Evolutionary conservation across 441 rosid species (phyloP).

Genomic region (Populus tomentosa): DNA sequence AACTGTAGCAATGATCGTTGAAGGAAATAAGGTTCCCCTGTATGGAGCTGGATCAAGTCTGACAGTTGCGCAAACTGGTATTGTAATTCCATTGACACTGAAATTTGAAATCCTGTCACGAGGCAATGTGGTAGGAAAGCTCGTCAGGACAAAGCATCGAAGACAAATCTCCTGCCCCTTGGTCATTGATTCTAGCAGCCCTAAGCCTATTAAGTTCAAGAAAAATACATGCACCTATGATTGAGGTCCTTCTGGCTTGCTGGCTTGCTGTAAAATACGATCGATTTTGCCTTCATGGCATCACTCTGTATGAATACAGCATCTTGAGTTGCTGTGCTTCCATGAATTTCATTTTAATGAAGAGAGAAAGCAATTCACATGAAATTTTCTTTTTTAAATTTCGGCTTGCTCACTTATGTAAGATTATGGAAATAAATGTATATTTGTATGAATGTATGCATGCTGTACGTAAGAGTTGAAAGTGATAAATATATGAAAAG

Average conservation of each 20-base stretch:
- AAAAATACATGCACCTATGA: slow-evolving; percentile 48
- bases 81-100: slow-evolving; percentile 51
- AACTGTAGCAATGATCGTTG: slow-evolving; percentile 45
- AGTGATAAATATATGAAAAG: background rate
- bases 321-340: background rate
- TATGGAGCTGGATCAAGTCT: slow-evolving; percentile 86
- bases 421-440: background rate
- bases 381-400: background rate
- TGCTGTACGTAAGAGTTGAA: background rate
- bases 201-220: slow-evolving; percentile 54
- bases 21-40: slow-evolving; percentile 72
- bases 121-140: slow-evolving; percentile 83
- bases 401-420: background rate
- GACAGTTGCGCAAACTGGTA: slow-evolving; percentile 40
- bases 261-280: background rate
- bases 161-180: slow-evolving; percentile 50
- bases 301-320: background rate
- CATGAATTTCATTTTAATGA: background rate
- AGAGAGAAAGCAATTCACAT: background rate
- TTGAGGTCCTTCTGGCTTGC: slow-evolving; percentile 9
- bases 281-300: background rate
- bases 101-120: slow-evolving; percentile 62
- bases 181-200: slow-evolving; percentile 46
- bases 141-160: slow-evolving; percentile 71
- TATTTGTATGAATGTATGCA: background rate